A percentile compares a stretch with the other conserved stretches of the same genome.
Evolutionary conservation across 2,329 filamentous ascomycete genomes (phyloP).

Genomic region (Thielaviopsis punctulata): DNA sequence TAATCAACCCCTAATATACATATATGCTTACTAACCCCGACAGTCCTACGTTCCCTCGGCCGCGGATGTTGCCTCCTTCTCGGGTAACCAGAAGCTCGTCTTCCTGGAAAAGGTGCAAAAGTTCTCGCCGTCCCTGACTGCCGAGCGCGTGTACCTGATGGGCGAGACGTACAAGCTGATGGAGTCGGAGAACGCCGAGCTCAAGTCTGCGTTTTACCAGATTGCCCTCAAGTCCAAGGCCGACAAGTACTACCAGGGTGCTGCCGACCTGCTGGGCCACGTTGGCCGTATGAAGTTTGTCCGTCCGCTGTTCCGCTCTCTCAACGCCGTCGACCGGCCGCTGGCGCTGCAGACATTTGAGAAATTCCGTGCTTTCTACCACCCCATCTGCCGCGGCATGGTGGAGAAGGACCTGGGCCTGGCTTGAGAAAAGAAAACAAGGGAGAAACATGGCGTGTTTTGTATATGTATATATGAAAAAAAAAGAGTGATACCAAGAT

Average conservation of each 20-base stretch:
- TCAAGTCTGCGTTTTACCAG: conserved; percentile 63
- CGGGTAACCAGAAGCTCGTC: conserved; percentile 77
- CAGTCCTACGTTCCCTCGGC: conserved; percentile 45
- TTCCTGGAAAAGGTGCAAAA: conserved; percentile 69
- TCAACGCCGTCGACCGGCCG: conserved; percentile 57
- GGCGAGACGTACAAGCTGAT: conserved; percentile 58
- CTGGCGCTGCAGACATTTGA: conserved; percentile 70
- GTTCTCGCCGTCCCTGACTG: conserved; percentile 44
- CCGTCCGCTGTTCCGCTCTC: conserved; percentile 59
- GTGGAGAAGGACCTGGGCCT: conserved; percentile 60
- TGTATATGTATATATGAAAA: background rate
- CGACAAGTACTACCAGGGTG: conserved; percentile 47
- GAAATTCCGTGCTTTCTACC: conserved; percentile 82
- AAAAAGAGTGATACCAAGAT: background rate
- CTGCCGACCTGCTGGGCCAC: conserved; percentile 56
- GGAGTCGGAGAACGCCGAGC: conserved; percentile 69
- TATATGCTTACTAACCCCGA: background rate
- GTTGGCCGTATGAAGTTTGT: conserved; percentile 98
- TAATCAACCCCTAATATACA: background rate
- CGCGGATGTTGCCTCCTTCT: conserved; percentile 56
- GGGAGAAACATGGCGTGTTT: background rate
- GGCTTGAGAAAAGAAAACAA: background rate
- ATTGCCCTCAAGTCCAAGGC: conserved; percentile 64
- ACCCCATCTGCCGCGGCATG: conserved; percentile 78
- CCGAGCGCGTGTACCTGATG: conserved; percentile 51